These are phyloP conservation scores for Coniferiporia weirii DNA, from an alignment of 1,284 basidiomycete genomes.

Conservation along the genomic window DNA sequence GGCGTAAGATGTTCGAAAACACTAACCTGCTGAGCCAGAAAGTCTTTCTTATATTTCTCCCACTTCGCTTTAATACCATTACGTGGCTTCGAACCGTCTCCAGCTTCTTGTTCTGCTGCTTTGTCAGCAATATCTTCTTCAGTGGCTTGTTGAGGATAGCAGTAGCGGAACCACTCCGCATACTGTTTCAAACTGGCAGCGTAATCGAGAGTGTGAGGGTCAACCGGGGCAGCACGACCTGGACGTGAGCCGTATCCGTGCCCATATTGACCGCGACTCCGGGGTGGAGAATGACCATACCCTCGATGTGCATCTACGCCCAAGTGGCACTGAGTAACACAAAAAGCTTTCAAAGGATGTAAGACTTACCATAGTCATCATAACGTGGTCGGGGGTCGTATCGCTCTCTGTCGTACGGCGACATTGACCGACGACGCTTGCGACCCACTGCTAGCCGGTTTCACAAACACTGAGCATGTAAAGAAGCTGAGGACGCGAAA, in stretches of 20 bases:
- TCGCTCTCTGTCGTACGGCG: slow-evolving; percentile 79
- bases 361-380: slow-evolving; percentile 68
- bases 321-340: slow-evolving; percentile 11
- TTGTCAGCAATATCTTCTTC: slow-evolving; percentile 80
- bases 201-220: slow-evolving; percentile 80
- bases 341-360: slow-evolving; percentile 9
- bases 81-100: slow-evolving; percentile 70
- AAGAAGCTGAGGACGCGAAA: not conserved
- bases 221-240: slow-evolving; percentile 56
- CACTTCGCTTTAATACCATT: slow-evolving; percentile 76
- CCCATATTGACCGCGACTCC: slow-evolving; percentile 43
- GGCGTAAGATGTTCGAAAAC: slow-evolving; percentile 16
- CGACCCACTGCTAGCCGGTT: slow-evolving; percentile 41
- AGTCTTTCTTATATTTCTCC: slow-evolving; percentile 91
- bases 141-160: slow-evolving; percentile 67
- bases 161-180: slow-evolving; percentile 85
- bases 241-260: slow-evolving; percentile 35
- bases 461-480: slow-evolving; percentile 10
- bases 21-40: slow-evolving; percentile 77
- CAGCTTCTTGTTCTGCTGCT: slow-evolving; percentile 74
- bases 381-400: slow-evolving; percentile 76
- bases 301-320: slow-evolving; percentile 58
- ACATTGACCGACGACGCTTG: slow-evolving; percentile 79
- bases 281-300: slow-evolving; percentile 59
- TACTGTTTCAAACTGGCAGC: slow-evolving; percentile 80